Base-by-base conservation (phyloP, 345 rosid genomes). In the Sonneratia caseolaris region DNA sequence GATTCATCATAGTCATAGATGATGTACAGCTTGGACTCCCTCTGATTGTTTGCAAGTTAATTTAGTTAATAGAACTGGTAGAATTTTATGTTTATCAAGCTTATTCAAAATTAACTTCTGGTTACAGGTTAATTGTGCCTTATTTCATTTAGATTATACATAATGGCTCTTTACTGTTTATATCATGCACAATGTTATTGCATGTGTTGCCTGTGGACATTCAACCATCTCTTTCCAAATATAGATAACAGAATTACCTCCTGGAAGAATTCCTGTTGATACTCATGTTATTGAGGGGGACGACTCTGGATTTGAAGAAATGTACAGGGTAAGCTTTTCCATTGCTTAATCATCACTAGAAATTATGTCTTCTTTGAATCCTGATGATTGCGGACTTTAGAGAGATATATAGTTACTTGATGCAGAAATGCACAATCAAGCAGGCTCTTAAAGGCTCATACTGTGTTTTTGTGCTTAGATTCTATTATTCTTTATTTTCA, bases 211-310 rank as follows among this genome's bases (percentile, higher is more conserved):
- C 73, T 69, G 37, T 37, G 51, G 76, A 70, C 32, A 18, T 76
- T 59, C 51, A 47, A 47, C 9, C 51, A 36, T 77, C 15, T 9
- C 0, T 75, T 12, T 66, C 70, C 21, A 0, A 13, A 4, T 9
- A 13, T 13, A 47, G 51, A 47, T 95, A 73, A 95, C 92, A 73
- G 93, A 83, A 81, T 79, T 95, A 80, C 99, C 97, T 77, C 89
- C 96, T 24, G 99, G 99, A 80, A 88, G 99, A 80, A 79, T 82
- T 75, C 97, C 97, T 9, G 90, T 92, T 76, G 90, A 92, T 79
- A 95, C 97, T 15, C 76, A 78, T 71, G 81, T 83, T 32, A 72
- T 90, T 51, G 93, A 87, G 76, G 97, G 89, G 74, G 85, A 79
- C 76, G 82, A 73, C 48, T 71, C 72, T 65, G 96, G 93, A 73